Percentiles rank a stretch among this genome's conserved stretches.
phyloP scores from a whole-genome alignment of 2,329 filamentous ascomycete species.

The Pseudopyricularia cyperi region DNA sequence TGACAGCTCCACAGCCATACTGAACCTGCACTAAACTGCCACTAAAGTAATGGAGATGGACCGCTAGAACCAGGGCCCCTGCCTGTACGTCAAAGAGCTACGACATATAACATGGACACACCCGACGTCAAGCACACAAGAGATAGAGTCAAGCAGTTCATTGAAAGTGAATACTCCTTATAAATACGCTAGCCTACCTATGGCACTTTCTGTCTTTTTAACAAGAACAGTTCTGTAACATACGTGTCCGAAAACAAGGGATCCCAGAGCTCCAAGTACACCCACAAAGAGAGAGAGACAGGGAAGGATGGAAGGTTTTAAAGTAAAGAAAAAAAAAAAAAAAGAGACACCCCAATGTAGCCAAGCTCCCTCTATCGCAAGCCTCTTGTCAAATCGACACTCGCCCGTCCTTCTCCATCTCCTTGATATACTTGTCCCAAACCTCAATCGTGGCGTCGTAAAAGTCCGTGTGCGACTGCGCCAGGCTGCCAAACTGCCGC shows the following conservation, averaged over 20 bases:
- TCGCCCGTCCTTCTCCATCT: slow-evolving; percentile 62
- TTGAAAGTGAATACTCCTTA: too few species aligned
- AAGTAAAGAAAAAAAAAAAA: neutral
- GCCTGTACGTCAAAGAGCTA: too few species aligned
- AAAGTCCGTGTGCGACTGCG: slow-evolving; percentile 76
- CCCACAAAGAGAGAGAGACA: neutral
- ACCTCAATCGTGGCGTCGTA: slow-evolving; percentile 67
- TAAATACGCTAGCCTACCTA: too few species aligned
- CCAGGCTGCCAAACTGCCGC: slow-evolving; percentile 68
- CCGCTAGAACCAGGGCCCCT: too few species aligned
- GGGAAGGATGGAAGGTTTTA: neutral
- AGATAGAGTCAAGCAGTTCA: too few species aligned
- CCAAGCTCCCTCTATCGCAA: neutral
- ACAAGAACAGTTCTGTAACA: neutral
- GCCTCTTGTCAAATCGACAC: slow-evolving; percentile 9
- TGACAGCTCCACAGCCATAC: neutral
- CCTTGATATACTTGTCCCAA: slow-evolving; percentile 82
- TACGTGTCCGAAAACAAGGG: neutral
- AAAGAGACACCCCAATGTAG: neutral
- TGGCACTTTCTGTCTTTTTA: neutral
- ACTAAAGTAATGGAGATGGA: too few species aligned
- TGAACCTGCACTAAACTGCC: neutral
- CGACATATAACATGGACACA: too few species aligned
- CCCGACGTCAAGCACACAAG: too few species aligned
- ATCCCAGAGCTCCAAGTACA: slow-evolving; percentile 2